Evolutionary conservation across 148 eudicot species (phyloP), one percentile per base, ranked within the genome.

Genomic region (Rheum nobile): DNA sequence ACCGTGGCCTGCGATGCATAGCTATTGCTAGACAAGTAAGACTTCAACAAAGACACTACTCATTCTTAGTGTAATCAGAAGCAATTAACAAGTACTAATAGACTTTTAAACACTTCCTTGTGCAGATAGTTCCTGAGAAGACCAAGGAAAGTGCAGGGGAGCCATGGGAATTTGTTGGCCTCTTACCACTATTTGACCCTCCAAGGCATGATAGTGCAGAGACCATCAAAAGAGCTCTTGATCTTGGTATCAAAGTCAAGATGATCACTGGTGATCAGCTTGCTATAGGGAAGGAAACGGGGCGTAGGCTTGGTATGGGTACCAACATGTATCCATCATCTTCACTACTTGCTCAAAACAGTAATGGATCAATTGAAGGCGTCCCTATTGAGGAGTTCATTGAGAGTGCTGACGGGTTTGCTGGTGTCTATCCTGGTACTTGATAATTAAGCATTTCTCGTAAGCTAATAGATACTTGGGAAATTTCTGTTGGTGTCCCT

Each of bases 201-300:
- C 98, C 98, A 38, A 86, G 98, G 72, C 98, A 89, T 73, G 98
- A 93, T 55, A 93, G 98, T 88, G 97, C 97, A 37, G 98, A 93
- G 85, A 93, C 98, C 17, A 93, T 94, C 41, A 84, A 88, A 4
- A 88, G 85, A 72, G 98, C 98, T 75, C 84, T 94, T 72, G 95
- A 94, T 10, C 95, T 94, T 16, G 98, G 98, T 48, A 96, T 94
- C 52, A 91, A 83, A 54, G 97, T 94, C n/a, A 94, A 94, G 87
- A 94, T 94, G 98, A 94, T 94, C 78, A 94, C 98, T 0, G 98
- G 98, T 81, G 98, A 94, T 75, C 98, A 94, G 57, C 95, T 94
- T 44, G 97, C 98, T 72, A 94, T 94, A 50, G 98, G 92, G 19
- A 94, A 94, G 71, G 98, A 94, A 75, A 94, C 98, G 9, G 95